Conservation (phyloP, 208 protist species). For the Porcisia deanei region DNA sequence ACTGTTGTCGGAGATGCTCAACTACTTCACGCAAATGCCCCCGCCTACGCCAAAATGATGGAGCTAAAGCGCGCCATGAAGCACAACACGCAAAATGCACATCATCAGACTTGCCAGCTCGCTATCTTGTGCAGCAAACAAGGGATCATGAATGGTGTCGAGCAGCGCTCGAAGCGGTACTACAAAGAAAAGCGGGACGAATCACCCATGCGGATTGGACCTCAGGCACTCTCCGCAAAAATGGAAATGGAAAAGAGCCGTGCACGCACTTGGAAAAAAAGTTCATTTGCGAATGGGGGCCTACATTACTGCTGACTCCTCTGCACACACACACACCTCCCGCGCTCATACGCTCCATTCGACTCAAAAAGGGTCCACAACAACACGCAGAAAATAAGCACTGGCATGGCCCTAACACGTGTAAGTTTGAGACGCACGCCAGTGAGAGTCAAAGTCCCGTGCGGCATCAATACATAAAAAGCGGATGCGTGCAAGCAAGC, state of each 20-base stretch:
- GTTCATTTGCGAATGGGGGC: neutral
- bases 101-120: conserved; percentile 38
- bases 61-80: conserved; percentile 49
- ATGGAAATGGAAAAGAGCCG: neutral
- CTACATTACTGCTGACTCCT: too few species aligned
- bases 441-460: neutral
- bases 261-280: neutral
- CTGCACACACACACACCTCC: neutral
- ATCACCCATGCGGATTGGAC: neutral
- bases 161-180: conserved; percentile 38
- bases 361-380: neutral
- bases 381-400: too few species aligned
- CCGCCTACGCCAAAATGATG: conserved; percentile 47
- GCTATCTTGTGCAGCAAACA: conserved; percentile 23
- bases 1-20: conserved; percentile 35
- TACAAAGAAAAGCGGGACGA: conserved; percentile 12
- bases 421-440: neutral
- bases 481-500: neutral
- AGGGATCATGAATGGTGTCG: conserved; percentile 29
- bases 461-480: neutral
- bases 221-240: conserved; percentile 6
- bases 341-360: neutral
- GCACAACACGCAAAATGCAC: conserved; percentile 36
- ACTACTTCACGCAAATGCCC: conserved; percentile 42
- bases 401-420: neutral